Percentiles rank a stretch among this genome's conserved stretches.
These are phyloP conservation scores for Candida piceae DNA, from an alignment of 805 yeast species.

Conservation along the genomic window DNA sequence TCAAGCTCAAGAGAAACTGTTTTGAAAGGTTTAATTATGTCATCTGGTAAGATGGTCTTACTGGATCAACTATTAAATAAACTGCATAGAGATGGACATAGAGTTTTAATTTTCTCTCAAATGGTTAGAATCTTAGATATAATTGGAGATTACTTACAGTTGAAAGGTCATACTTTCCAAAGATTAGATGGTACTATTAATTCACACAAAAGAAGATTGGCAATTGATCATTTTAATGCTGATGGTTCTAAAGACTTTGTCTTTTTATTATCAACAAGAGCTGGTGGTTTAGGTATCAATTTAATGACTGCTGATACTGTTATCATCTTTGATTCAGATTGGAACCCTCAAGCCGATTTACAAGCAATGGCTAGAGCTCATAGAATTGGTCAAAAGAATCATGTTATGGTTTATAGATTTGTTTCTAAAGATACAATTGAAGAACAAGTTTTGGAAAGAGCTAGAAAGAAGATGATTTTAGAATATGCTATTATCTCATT, in stretches of 20 bases:
- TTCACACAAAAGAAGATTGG: conserved; percentile 85
- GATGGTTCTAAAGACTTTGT: conserved; percentile 90
- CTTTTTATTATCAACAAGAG: conserved; percentile 87
- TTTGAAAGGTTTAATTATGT: conserved; percentile 90
- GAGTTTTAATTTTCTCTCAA: conserved; percentile 92
- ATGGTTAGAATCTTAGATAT: conserved; percentile 97
- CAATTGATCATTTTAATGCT: conserved; percentile 95
- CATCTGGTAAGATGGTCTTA: conserved; percentile 96
- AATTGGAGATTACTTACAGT: conserved; percentile 83
- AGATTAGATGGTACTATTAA: conserved; percentile 96
- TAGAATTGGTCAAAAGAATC: conserved; percentile 98
- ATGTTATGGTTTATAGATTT: conserved; percentile 94
- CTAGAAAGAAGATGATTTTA: conserved; percentile 95
- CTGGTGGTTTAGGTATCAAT: conserved; percentile 98
- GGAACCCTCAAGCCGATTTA: conserved; percentile 99
- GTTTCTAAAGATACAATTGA: conserved; percentile 98
- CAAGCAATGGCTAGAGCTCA: conserved; percentile 99
- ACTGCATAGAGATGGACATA: conserved; percentile 87
- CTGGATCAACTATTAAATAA: conserved; percentile 83
- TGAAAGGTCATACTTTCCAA: conserved; percentile 85
- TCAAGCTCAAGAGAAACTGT: conserved; percentile 68
- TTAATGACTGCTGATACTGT: conserved; percentile 99
- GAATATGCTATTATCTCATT: conserved; percentile 96
- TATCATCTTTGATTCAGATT: conserved; percentile 94
- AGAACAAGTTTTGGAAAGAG: conserved; percentile 94